A percentile compares a stretch with the other conserved stretches of the same genome.
phyloP scores from a whole-genome alignment of 2,329 filamentous ascomycete genomes.

The Penicillium sp. region DNA sequence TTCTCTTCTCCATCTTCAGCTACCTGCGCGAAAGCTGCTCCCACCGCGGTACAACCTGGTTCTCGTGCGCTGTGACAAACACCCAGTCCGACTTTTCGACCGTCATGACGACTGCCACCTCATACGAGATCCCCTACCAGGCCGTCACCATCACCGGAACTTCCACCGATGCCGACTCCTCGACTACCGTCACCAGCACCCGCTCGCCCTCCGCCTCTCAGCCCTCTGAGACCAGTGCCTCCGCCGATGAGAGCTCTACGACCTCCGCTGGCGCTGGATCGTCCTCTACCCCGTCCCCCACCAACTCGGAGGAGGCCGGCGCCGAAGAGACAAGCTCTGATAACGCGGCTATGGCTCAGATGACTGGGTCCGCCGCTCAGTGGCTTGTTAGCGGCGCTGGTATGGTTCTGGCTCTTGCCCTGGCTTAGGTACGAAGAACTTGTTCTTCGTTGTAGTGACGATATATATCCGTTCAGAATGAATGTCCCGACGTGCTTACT shows the following conservation, averaged over 20 bases:
- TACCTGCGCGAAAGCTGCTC: slow-evolving; percentile 26
- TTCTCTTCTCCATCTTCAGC: slow-evolving; percentile 2
- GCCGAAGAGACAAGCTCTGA: background rate
- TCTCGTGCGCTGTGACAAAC: slow-evolving; percentile 28
- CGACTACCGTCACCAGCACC: slow-evolving; percentile 20
- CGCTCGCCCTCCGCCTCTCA: background rate
- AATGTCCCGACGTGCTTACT: background rate
- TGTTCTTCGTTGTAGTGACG: background rate
- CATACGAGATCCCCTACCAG: slow-evolving; percentile 2
- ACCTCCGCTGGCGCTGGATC: background rate
- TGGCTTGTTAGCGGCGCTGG: slow-evolving; percentile 35
- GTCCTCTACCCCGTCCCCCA: slow-evolving; percentile 8
- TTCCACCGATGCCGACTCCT: slow-evolving; percentile 20
- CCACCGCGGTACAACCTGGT: slow-evolving; percentile 30
- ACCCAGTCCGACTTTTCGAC: slow-evolving; percentile 13
- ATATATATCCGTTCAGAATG: background rate
- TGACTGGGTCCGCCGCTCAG: slow-evolving; percentile 23
- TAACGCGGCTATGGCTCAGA: slow-evolving; percentile 30
- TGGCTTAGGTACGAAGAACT: slow-evolving; percentile 24
- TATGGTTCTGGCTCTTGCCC: slow-evolving; percentile 32
- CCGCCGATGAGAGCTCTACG: background rate
- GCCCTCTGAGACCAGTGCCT: background rate
- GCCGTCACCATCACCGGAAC: slow-evolving; percentile 34
- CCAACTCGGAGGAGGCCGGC: slow-evolving; percentile 16
- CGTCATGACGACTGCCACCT: slow-evolving; percentile 23